Evolutionary conservation across 2,329 filamentous ascomycete genomes (phyloP).

Genomic region (Xylariales sp.): DNA sequence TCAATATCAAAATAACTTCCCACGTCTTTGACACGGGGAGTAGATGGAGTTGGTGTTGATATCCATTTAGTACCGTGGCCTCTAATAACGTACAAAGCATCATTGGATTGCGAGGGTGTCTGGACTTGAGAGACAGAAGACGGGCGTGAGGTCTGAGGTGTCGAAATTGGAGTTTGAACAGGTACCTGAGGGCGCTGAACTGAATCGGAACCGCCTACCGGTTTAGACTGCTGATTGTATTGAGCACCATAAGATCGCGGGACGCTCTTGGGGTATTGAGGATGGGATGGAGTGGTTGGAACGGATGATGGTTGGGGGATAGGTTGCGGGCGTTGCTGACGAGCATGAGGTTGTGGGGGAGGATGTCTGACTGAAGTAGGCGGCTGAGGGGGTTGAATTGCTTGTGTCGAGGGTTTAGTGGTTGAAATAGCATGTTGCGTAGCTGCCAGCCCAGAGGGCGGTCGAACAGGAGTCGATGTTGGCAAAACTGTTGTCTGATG

Average conservation of each 20-base stretch:
- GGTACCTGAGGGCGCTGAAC: constrained; percentile 41
- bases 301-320: constrained; percentile 37
- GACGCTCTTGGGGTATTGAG: constrained; percentile 37
- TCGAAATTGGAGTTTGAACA: constrained; percentile 41
- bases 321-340: constrained; percentile 21
- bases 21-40: constrained; percentile 56
- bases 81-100: constrained; percentile 48
- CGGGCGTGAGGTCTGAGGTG: constrained; percentile 37
- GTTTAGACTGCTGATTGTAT: constrained; percentile 46
- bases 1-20: constrained; percentile 55
- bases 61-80: constrained; percentile 69
- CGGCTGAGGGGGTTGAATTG: constrained; percentile 42
- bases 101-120: constrained; percentile 41
- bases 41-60: constrained; percentile 67
- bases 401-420: constrained; percentile 39
- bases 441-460: constrained; percentile 39
- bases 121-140: constrained; percentile 40
- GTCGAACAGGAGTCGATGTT: constrained; percentile 44
- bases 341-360: constrained; percentile 34
- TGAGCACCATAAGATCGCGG: constrained; percentile 44
- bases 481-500: constrained; percentile 38
- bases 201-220: constrained; percentile 31
- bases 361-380: constrained; percentile 39
- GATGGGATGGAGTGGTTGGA: constrained; percentile 43
- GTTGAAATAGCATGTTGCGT: constrained; percentile 37